Percentiles rank a stretch among this genome's conserved stretches.
These are phyloP conservation scores for Sclerotinia borealis DNA, from an alignment of 2,329 filamentous ascomycete genomes.

Conservation along the genomic window DNA sequence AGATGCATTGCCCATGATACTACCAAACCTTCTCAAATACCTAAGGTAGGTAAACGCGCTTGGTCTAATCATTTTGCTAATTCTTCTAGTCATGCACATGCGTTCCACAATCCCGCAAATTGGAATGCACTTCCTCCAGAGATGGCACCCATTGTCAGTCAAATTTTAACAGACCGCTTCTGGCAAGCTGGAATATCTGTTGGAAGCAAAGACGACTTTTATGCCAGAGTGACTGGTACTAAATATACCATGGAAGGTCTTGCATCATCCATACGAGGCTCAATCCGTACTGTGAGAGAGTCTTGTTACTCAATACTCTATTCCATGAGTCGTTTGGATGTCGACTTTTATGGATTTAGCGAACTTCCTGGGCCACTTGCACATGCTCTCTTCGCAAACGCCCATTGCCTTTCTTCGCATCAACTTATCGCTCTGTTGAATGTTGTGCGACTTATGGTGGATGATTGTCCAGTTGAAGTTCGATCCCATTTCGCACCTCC, in stretches of 20 bases:
- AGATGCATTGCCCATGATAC: conserved; percentile 70
- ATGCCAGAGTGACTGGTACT: conserved; percentile 82
- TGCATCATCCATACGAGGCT: conserved; percentile 84
- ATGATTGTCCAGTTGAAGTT: conserved; percentile 78
- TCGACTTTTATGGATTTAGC: conserved; percentile 83
- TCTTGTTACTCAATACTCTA: conserved; percentile 92
- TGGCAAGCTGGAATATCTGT: conserved; percentile 98
- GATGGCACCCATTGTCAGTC: conserved; percentile 68
- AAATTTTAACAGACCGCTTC: conserved; percentile 88
- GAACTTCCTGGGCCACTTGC: conserved; percentile 80
- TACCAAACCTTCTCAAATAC: conserved; percentile 82
- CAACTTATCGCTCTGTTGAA: conserved; percentile 93
- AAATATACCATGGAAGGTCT: conserved; percentile 88
- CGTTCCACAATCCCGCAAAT: conserved; percentile 79
- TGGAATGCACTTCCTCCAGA: conserved; percentile 74
- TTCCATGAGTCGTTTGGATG: conserved; percentile 81
- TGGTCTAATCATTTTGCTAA: conserved; percentile 37
- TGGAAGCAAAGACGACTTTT: conserved; percentile 95
- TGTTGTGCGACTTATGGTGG: conserved; percentile 79
- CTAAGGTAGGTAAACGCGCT: conserved; percentile 45
- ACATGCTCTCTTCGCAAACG: conserved; percentile 76
- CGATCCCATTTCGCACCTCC: conserved; percentile 78
- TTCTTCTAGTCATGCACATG: conserved; percentile 73
- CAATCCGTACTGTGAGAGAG: conserved; percentile 84
- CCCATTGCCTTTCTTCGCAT: conserved; percentile 78